Evolutionary conservation across 2,329 filamentous ascomycete genomes (phyloP).

Genomic region (Talaromyces sp.): DNA sequence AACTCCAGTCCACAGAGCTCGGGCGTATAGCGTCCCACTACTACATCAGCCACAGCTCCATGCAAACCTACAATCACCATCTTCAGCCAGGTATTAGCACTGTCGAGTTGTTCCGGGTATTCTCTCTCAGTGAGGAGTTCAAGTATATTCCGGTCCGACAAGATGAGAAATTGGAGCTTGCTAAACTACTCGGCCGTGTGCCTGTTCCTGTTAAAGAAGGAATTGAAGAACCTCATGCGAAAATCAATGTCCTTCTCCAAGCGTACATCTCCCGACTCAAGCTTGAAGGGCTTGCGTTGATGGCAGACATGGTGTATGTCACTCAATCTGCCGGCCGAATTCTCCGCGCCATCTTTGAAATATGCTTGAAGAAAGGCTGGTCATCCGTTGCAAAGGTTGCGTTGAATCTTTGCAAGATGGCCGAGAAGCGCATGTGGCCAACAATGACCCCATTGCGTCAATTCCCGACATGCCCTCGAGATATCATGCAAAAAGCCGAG

Average conservation of each 20-base stretch:
- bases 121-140: constrained; percentile 94
- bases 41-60: constrained; percentile 94
- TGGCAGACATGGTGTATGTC: constrained; percentile 98
- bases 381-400: constrained; percentile 87
- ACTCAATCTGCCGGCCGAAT: constrained; percentile 98
- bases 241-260: constrained; percentile 96
- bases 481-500: constrained; percentile 89
- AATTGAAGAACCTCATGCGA: constrained; percentile 92
- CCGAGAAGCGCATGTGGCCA: constrained; percentile 99
- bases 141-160: constrained; percentile 98
- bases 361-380: constrained; percentile 96
- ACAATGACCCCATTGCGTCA: constrained; percentile 96
- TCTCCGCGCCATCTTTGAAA: constrained; percentile 91
- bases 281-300: constrained; percentile 87
- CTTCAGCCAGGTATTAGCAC: constrained; percentile 89
- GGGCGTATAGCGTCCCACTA: constrained; percentile 96
- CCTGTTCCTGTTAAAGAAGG: constrained; percentile 97
- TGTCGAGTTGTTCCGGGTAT: constrained; percentile 95
- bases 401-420: constrained; percentile 96
- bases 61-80: constrained; percentile 94
- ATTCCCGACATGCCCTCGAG: constrained; percentile 75
- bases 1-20: constrained; percentile 84
- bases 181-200: constrained; percentile 82
- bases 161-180: constrained; percentile 94
- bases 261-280: constrained; percentile 94